Conservation (phyloP, 331 rosid species). For the Quercus tomentella region DNA sequence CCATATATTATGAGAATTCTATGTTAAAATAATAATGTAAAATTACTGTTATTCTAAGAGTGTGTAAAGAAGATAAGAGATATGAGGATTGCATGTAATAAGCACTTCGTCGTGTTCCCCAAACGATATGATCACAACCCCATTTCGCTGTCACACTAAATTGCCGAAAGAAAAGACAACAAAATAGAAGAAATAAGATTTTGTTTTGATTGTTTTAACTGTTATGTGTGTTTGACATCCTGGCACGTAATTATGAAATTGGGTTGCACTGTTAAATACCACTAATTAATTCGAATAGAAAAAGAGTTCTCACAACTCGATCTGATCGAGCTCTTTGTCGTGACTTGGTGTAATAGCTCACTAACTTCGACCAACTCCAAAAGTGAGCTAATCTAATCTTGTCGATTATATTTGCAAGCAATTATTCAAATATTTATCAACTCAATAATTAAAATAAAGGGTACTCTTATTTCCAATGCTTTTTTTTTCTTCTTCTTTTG, state of each 20-base stretch:
- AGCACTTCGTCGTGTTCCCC: conserved; percentile 24
- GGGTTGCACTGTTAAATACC: conserved; percentile 14
- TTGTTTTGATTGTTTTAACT: conserved; percentile 39
- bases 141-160: conserved; percentile 16
- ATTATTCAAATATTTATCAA: conserved; percentile 1
- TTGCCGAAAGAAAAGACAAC: conserved; percentile 61
- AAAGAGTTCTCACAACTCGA: conserved; percentile 35
- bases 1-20: conserved; percentile 6
- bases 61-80: conserved; percentile 5
- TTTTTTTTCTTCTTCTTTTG: too few relatives aligned
- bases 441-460: conserved; percentile 34
- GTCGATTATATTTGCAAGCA: neutral
- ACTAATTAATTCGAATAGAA: neutral
- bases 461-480: neutral
- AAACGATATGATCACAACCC: neutral
- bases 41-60: neutral
- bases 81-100: neutral
- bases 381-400: conserved; percentile 15
- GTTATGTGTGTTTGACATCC: conserved; percentile 40
- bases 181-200: conserved; percentile 48
- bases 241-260: conserved; percentile 49
- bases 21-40: neutral
- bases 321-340: conserved; percentile 43
- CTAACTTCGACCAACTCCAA: conserved; percentile 17
- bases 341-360: conserved; percentile 17